phyloP scores from a whole-genome alignment of 2,329 filamentous ascomycete species.

The Microsporum canis region DNA sequence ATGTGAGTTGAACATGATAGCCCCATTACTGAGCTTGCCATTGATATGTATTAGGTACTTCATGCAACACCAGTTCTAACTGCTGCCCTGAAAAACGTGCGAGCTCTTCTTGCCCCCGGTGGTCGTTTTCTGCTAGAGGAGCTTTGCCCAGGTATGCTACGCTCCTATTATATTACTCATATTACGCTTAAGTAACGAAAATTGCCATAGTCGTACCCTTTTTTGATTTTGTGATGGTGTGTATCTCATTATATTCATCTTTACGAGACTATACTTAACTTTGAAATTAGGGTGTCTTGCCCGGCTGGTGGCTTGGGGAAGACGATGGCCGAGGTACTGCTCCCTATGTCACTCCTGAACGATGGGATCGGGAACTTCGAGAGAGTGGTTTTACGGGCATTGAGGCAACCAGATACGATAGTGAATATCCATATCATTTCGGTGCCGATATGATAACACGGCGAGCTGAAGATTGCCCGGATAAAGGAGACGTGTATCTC shows the following conservation, averaged over 20 bases:
- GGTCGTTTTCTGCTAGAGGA: neutral
- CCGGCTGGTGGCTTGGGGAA: conserved; percentile 10
- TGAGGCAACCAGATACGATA: neutral
- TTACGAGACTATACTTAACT: neutral
- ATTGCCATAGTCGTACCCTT: neutral
- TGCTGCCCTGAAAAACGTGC: neutral
- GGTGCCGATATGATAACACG: neutral
- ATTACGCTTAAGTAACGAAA: neutral
- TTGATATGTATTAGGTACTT: neutral
- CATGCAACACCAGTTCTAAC: neutral
- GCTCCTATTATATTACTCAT: neutral
- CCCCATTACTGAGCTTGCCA: neutral
- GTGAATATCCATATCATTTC: neutral
- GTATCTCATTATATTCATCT: neutral
- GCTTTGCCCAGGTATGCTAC: neutral
- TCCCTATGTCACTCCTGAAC: neutral
- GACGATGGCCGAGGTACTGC: neutral
- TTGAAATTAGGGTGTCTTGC: conserved; percentile 2
- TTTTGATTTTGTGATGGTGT: neutral
- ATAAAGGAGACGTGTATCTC: neutral
- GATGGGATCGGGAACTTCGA: conserved; percentile 6
- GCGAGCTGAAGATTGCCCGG: neutral
- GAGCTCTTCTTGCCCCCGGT: neutral
- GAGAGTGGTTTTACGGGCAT: conserved; percentile 6
- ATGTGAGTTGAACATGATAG: neutral